Evolutionary conservation across 495 filamentous ascomycete species (phyloP), one percentile per base, ranked within the genome.

Genomic region (Xylaria sp.): DNA sequence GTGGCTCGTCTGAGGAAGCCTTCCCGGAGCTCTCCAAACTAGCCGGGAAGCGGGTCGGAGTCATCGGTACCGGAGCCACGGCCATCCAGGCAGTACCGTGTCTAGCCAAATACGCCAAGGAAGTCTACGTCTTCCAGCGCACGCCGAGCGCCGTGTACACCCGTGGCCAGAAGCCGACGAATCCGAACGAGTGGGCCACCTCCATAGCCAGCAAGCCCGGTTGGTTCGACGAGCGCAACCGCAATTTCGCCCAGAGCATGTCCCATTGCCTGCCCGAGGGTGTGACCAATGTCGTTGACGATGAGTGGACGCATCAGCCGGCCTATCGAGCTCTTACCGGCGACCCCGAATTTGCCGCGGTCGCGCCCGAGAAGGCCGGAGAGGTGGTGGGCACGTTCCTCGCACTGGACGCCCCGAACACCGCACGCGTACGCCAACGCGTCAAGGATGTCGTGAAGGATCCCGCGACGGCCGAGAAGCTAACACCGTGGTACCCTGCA

Each of bases 41-140:
- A 26, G 73, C 83, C 52, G 84, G 79, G 50, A 88, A 88, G 74
- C 73, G 79, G 1, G 86, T 89, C 6, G 87, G 80, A 0, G 80
- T 88, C 63, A 75, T 89, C 24, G 87, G 87, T 9, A 89, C 87
- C 1, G 87, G 87, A 11, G 87, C 86, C 2, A 88, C 87, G 0
- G 85, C 86, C 4, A 79, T 89, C 17, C 86, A 89, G 72, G 80
- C 79, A 0, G 77, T 89, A 0, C 87, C 87, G 0, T 68, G 77
- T n/a, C 76, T 88, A 0, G 87, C 85, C 19, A 80, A 82, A 63
- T 85, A 76, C 48, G 84, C 83, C 0, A 83, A 87, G 68, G 80
- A 88, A 55, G 64, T 89, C 5, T 87, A 85, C 68, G 83, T 89
- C 33, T 83, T 88, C 71, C 87, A 89, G 69, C 86, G 87, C 15